Evolutionary conservation across 1,139 yeast genomes (phyloP), one percentile per base, ranked within the genome.

Genomic region (Pneumocystis sp.): DNA sequence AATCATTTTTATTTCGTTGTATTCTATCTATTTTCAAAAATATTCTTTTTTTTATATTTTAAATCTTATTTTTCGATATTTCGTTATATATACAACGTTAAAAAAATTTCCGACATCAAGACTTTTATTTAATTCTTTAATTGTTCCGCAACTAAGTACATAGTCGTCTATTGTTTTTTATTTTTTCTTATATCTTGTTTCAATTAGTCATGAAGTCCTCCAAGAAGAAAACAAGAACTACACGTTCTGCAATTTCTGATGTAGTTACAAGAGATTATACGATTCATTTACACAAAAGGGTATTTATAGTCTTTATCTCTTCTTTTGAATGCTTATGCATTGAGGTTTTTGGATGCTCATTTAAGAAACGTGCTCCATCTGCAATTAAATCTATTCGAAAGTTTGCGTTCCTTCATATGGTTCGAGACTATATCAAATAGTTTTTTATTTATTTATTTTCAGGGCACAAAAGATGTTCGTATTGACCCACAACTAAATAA

Each of bases 191-290:
- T 15, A 25, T 6, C 3, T 25, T 12, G 12, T 50, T 8, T 37
- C 25, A 12, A 1, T 12, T 25, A 50, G 57, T 25, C 25, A 59
- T 59, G 61, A 29, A 29, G 1, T 42, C 17, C 10, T 40, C 21
- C 29, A 59, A 25, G 31, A 39, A 39, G n/a, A 59, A 59, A 10
- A 29, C 21, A 19, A 8, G 5, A 31, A 1, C 31, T 7, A 29
- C 31, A 2, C 44, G 61, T 21, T 59, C 61, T 25, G 97, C 97
- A 82, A 84, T 89, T 81, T 89, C 89, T 84, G 97, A 93, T 93
- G 97, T 90, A 82, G 97, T 95, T 82, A 89, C 98, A 81, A 96
- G 99, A 83, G 99, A 95, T 85, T 95, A 95, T 90, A 95, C 98
- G 86, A 91, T 95, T 83, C 93, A 95, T 91, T 84, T 93, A 82